These are phyloP conservation scores for Kluyveromyces nonfermentans DNA, from an alignment of 805 yeast genomes.

Conservation along the genomic window DNA sequence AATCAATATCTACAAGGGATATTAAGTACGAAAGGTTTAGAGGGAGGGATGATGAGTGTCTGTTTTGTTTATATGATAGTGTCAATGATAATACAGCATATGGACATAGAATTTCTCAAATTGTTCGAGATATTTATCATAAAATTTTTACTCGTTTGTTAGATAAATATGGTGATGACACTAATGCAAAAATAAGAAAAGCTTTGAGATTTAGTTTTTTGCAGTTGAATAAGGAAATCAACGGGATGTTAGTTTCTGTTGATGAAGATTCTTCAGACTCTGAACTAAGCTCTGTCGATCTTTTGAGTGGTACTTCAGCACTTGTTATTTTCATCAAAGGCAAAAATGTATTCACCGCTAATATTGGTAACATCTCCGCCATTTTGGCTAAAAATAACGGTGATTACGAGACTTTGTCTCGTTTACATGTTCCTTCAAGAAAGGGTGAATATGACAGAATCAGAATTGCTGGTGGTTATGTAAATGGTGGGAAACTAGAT, in stretches of 20 bases:
- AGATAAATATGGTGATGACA: conserved; percentile 31
- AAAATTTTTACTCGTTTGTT: conserved; percentile 47
- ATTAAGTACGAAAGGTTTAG: conserved; percentile 80
- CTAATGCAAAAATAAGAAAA: conserved; percentile 47
- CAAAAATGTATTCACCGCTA: conserved; percentile 64
- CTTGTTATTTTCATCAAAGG: conserved; percentile 74
- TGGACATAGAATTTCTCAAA: conserved; percentile 58
- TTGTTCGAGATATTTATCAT: conserved; percentile 63
- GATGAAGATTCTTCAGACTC: conserved; percentile 40
- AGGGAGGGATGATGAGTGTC: conserved; percentile 72
- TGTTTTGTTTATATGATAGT: conserved; percentile 83
- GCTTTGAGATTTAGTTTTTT: conserved; percentile 80
- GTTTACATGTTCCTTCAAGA: conserved; percentile 75
- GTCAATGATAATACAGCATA: conserved; percentile 41
- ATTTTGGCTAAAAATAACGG: conserved; percentile 74
- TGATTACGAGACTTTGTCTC: conserved; percentile 61
- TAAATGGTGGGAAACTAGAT: conserved; percentile 77
- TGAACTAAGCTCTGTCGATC: conserved; percentile 60
- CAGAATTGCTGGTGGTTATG: conserved; percentile 85
- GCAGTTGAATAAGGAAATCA: conserved; percentile 72
- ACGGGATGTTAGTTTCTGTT: conserved; percentile 38
- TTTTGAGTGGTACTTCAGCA: conserved; percentile 73
- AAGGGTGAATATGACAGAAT: conserved; percentile 75
- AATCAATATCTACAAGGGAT: conserved; percentile 66
- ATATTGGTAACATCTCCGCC: conserved; percentile 85